These are phyloP conservation scores for Auriscalpium orientale DNA, from an alignment of 768 basidiomycete species.

Conservation along the genomic window DNA sequence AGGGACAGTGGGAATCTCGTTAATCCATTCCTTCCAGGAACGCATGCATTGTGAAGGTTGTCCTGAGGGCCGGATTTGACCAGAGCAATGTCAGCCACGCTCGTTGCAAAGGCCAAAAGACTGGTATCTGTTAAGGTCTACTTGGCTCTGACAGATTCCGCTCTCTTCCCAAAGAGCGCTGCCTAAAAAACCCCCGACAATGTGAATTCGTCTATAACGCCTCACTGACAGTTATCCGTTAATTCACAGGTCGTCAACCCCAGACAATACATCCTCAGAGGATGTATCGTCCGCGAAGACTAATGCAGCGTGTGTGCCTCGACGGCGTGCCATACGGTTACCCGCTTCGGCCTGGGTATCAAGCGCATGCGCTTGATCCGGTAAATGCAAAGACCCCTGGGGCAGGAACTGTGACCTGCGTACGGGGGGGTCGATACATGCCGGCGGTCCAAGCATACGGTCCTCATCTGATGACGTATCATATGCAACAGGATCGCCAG, in stretches of 20 bases:
- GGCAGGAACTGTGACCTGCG: too few species aligned
- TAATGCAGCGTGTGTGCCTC: not conserved
- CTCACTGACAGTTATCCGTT: too few species aligned
- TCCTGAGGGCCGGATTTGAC: not conserved
- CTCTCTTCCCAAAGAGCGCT: not conserved
- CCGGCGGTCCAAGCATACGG: too few species aligned
- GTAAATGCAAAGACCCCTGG: too few species aligned
- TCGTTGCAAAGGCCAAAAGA: not conserved
- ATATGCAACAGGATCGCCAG: not conserved
- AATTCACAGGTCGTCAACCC: too few species aligned
- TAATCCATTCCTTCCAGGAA: conserved; percentile 28
- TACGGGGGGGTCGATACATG: too few species aligned
- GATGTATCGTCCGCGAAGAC: not conserved
- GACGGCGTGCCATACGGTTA: not conserved
- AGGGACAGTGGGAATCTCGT: conserved; percentile 39
- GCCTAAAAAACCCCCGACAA: not conserved
- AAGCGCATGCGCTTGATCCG: too few species aligned
- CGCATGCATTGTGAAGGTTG: not conserved
- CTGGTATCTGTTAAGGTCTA: not conserved
- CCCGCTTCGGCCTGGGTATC: not conserved
- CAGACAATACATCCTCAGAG: too few species aligned
- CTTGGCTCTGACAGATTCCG: not conserved
- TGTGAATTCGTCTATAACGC: too few species aligned
- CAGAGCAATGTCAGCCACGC: not conserved
- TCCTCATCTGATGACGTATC: not conserved